Conservation (phyloP, 495 filamentous ascomycete genomes). For the Aspergillus hancockii region DNA sequence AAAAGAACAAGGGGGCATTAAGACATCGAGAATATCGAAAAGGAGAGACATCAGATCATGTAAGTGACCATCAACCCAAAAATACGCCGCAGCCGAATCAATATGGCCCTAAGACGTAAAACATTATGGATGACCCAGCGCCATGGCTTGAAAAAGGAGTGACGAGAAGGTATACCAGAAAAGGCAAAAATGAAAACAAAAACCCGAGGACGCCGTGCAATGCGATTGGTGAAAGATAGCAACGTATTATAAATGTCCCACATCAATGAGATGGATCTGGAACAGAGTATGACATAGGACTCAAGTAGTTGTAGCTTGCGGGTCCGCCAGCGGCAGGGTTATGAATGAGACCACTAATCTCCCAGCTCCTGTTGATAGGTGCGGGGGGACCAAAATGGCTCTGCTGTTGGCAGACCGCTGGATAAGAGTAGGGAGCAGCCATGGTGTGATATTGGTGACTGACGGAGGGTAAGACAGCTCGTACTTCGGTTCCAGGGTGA, state of each 20-base stretch:
- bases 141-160: conserved; percentile 44
- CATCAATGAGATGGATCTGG: conserved; percentile 26
- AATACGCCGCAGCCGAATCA: conserved; percentile 17
- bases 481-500: conserved; percentile 29
- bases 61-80: conserved; percentile 21
- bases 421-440: conserved; percentile 34
- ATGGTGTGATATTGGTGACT: conserved; percentile 37
- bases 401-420: conserved; percentile 38
- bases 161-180: conserved; percentile 34
- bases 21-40: conserved; percentile 35
- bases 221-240: conserved; percentile 10
- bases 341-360: conserved; percentile 32
- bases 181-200: conserved; percentile 9
- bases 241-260: conserved; percentile 12
- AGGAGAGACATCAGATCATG: conserved; percentile 48
- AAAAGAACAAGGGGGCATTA: conserved; percentile 38
- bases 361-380: conserved; percentile 36
- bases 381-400: conserved; percentile 26
- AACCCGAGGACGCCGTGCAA: conserved; percentile 20
- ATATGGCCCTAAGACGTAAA: conserved; percentile 13
- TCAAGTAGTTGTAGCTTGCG: conserved; percentile 36
- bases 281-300: conserved; percentile 38
- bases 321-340: conserved; percentile 20
- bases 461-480: conserved; percentile 32
- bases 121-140: conserved; percentile 26